Conservation (phyloP, 768 basidiomycete genomes). For the Termitomyces sp. region DNA sequence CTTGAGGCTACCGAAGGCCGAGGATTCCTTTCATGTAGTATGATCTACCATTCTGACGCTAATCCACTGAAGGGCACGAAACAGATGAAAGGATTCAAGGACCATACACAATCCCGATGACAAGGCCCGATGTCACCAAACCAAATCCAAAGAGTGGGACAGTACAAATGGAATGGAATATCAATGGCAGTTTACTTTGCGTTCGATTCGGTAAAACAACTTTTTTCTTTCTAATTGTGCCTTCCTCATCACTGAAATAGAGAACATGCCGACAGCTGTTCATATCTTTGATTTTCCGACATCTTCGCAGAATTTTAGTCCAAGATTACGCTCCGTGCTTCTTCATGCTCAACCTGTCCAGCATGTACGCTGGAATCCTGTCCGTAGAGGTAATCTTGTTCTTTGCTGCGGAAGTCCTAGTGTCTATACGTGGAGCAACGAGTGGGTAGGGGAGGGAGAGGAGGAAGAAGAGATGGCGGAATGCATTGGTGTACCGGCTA, state of each 20-base stretch:
- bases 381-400: constrained; percentile 66
- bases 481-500: constrained; percentile 85
- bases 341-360: constrained; percentile 61
- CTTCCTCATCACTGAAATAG: constrained; percentile 28
- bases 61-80: not conserved
- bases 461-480: constrained; percentile 79
- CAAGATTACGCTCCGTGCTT: constrained; percentile 63
- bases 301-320: constrained; percentile 51
- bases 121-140: constrained; percentile 55
- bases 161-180: constrained; percentile 78
- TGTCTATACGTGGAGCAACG: constrained; percentile 80
- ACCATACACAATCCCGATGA: constrained; percentile 46
- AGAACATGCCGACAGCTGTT: constrained; percentile 57
- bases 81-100: constrained; percentile 65
- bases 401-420: constrained; percentile 66
- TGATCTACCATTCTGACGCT: not conserved
- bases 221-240: not conserved
- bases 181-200: constrained; percentile 67
- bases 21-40: constrained; percentile 82
- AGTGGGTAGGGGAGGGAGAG: constrained; percentile 61
- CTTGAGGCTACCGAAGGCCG: constrained; percentile 77
- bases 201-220: constrained; percentile 60
- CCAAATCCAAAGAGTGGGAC: constrained; percentile 64
- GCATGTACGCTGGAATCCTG: constrained; percentile 79
- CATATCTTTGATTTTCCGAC: constrained; percentile 74